Base-by-base conservation (phyloP, 176 grass and related monocot genomes). In the Aegilops speltoides region DNA sequence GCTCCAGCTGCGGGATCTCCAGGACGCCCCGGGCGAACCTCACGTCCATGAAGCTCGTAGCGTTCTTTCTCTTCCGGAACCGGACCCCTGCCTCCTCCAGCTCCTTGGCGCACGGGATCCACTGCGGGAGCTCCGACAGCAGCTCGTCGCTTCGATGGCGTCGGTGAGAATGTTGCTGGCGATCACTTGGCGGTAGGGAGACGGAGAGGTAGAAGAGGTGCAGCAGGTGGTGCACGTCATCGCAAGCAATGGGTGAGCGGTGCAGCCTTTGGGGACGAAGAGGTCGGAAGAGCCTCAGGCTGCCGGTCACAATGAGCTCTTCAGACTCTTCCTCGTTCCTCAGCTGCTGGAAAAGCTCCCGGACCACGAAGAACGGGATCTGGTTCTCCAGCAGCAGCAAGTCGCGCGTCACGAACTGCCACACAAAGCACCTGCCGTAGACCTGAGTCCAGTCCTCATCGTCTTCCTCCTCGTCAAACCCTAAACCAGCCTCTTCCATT, bases 11-110 rank as follows among this genome's bases (percentile, higher is more conserved):
- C 60, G 60, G 60, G 60, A 62, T 62, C 60, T 62, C 60, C n/a
- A 62, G 60, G 22, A 62, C 7, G 8, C 86, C 84, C 3, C 41
- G 20, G n/a, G 20, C 60, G 52, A 91, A 91, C 0, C 52, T 17
- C n/a, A 94, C 33, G 50, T 91, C 78, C 23, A 83, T 45, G 52
- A 89, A 89, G 61, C 61, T 62, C 0, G n/a, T 25, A 3, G n/a
- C 9, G 1, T 14, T 1, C 0, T 36, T 26, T 0, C 29, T 6
- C 24, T 33, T 59, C 20, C 1, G 76, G 70, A 89, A 79, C 4
- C 31, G 68, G 7, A 94, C 63, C 1, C 89, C 89, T 0, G 86
- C n/a, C 60, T 62, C 60, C 60, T 62, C 60, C n/a, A 62, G 60
- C 60, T 62, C 60, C 60, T 62, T 62, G n/a, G 60, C 60, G n/a